phyloP scores from a whole-genome alignment of 1,139 yeast species.

The Zygoascus sp. region DNA sequence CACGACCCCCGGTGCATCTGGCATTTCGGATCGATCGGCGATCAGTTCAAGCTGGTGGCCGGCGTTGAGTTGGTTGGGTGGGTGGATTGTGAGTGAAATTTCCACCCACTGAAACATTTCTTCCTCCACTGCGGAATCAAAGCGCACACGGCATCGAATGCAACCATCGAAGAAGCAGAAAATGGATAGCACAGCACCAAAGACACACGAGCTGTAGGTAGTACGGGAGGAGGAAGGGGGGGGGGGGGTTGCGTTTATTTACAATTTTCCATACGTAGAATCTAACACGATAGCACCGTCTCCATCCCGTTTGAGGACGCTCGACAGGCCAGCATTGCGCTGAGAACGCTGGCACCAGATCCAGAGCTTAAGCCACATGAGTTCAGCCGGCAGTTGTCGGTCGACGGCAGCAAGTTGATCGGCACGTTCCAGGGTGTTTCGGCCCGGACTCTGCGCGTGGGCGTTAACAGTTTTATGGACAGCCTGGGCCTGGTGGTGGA shows the following conservation, averaged over 20 bases:
- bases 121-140: too few relatives aligned
- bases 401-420: slow-evolving; percentile 33
- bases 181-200: not conserved
- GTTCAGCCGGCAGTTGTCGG: slow-evolving; percentile 25
- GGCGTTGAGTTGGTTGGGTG: too few relatives aligned
- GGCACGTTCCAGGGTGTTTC: slow-evolving; percentile 52
- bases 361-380: slow-evolving; percentile 64
- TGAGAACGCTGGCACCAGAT: slow-evolving; percentile 61
- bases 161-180: not conserved
- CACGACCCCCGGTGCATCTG: too few relatives aligned
- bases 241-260: too few relatives aligned
- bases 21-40: too few relatives aligned
- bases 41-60: too few relatives aligned
- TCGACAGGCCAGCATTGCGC: slow-evolving; percentile 61
- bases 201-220: not conserved
- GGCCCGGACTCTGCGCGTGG: slow-evolving; percentile 64
- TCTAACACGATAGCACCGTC: slow-evolving; percentile 35
- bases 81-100: too few relatives aligned
- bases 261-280: not conserved
- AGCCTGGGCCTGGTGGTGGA: slow-evolving; percentile 61
- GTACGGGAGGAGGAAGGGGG: too few relatives aligned
- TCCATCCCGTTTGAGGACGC: slow-evolving; percentile 58
- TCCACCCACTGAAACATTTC: too few relatives aligned
- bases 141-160: too few relatives aligned
- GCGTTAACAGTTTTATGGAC: slow-evolving; percentile 64